Conservation (phyloP, 2,329 filamentous ascomycete species). For the Mariannaea elegans region DNA sequence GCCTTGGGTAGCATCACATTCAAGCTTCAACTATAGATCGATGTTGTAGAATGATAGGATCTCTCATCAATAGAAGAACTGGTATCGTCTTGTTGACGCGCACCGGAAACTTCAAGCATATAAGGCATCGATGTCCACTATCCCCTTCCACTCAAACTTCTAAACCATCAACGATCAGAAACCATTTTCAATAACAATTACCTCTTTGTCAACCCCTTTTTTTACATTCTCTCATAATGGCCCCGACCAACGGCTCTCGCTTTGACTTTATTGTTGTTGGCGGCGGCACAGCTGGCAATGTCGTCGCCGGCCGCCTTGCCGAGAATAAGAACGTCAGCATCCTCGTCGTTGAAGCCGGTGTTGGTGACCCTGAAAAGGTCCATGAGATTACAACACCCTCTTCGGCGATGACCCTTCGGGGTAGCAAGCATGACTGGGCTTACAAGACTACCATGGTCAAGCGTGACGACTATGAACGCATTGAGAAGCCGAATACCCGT, state of each 20-base stretch:
- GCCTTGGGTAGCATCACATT: too few relatives aligned
- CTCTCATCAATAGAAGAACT: too few relatives aligned
- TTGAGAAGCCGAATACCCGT: constrained; percentile 73
- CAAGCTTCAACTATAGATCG: too few relatives aligned
- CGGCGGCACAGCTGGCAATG: constrained; percentile 46
- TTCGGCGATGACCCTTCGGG: constrained; percentile 61
- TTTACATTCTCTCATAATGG: neutral
- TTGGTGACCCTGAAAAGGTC: constrained; percentile 57
- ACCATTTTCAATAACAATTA: neutral
- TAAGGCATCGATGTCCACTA: too few relatives aligned
- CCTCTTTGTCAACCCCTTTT: too few relatives aligned
- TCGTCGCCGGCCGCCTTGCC: constrained; percentile 46
- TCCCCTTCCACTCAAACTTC: too few relatives aligned
- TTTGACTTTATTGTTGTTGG: constrained; percentile 24
- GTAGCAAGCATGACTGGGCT: constrained; percentile 65
- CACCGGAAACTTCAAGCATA: too few relatives aligned
- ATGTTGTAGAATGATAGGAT: too few relatives aligned
- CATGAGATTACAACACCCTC: constrained; percentile 62
- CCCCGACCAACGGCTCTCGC: constrained; percentile 4
- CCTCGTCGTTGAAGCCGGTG: constrained; percentile 58
- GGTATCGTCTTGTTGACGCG: too few relatives aligned
- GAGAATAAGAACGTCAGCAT: constrained; percentile 50
- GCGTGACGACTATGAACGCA: constrained; percentile 64
- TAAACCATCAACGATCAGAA: too few relatives aligned
- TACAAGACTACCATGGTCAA: constrained; percentile 71